Conservation (phyloP, 495 filamentous ascomycete genomes). For the Xylaria bambusicola region DNA sequence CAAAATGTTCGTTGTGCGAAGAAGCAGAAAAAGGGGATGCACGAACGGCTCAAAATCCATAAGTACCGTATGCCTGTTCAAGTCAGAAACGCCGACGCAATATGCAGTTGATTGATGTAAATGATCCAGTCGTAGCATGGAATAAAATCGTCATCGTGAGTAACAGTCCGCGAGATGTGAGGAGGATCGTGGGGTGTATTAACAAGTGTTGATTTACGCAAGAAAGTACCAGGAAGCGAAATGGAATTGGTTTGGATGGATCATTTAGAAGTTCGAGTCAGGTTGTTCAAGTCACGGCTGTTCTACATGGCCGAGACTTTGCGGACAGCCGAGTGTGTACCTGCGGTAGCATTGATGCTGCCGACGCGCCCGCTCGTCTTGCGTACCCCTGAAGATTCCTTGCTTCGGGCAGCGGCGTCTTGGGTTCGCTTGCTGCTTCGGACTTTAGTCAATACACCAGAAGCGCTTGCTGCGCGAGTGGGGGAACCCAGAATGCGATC, state of each 20-base stretch:
- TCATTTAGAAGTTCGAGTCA: too few relatives aligned
- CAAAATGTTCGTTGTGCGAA: too few relatives aligned
- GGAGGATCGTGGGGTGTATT: slow-evolving; percentile 6
- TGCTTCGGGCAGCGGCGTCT: slow-evolving; percentile 55
- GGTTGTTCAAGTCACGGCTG: slow-evolving; percentile 1
- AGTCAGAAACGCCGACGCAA: slow-evolving; percentile 33
- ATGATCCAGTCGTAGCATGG: slow-evolving; percentile 30
- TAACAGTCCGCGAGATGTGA: slow-evolving; percentile 14
- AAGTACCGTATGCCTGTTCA: slow-evolving; percentile 11
- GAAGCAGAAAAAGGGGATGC: too few relatives aligned
- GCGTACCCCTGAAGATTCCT: slow-evolving; percentile 67
- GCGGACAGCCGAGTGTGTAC: slow-evolving; percentile 25
- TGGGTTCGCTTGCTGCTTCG: slow-evolving; percentile 65
- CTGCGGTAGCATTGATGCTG: slow-evolving; percentile 58
- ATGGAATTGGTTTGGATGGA: slow-evolving; percentile 13
- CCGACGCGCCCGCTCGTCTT: slow-evolving; percentile 95
- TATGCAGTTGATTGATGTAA: slow-evolving; percentile 35
- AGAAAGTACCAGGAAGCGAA: slow-evolving; percentile 18
- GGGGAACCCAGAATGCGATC: slow-evolving; percentile 27
- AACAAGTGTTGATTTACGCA: slow-evolving; percentile 22
- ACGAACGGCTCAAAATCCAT: too few relatives aligned
- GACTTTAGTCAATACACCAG: slow-evolving; percentile 71
- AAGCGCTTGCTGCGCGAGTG: slow-evolving; percentile 62
- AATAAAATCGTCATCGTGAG: slow-evolving; percentile 38
- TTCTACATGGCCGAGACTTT: slow-evolving; percentile 46